Base-by-base conservation (phyloP, 2,329 filamentous ascomycete genomes). In the Diaporthe sp. region DNA sequence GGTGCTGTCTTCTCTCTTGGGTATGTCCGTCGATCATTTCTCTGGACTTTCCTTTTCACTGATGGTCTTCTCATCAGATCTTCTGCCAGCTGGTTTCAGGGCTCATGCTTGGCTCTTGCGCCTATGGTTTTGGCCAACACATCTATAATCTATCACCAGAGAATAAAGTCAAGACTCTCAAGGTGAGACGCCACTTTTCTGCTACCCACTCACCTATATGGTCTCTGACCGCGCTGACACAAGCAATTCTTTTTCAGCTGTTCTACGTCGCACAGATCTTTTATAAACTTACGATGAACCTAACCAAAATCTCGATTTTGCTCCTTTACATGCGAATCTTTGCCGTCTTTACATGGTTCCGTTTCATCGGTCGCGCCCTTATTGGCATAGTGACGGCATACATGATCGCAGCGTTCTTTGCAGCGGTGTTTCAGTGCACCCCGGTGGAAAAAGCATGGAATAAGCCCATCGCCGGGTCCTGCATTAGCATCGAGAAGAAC, bases 401-500 rank as follows among this genome's bases (percentile, higher is more conserved):
- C n/a, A 69, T 69, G 65, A 69, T 69, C 49, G 49, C 65, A 15
- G 65, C 65, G 2, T 69, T 69, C 65, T 69, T 42, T 13, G 65
- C 65, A 7, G 25, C 65, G 5, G 65, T 55, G 15, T 69, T 69
- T 1, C 65, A 69, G 17, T 69, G 65, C 13, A 69, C 49, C 9
- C 65, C 65, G 4, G 46, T 69, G 49, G 2, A 8, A 55, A 69
- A n/a, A 2, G 65, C 65, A 13, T 69, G 65, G 65, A 15, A 69
- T 12, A 69, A 42, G 25, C 22, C 49, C 7, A 6, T 55, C 3
- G n/a, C 34, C 1, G 65, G 65, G 10, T 28, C 65, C 5, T 69
- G 65, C 49, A 69, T 69, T 22, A 69, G 65, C 3, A 69, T 69
- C 22, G 65, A 69, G 13, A 55, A 42, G 49, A 69, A 55, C 6